Conservation (phyloP, 2,329 filamentous ascomycete species). For the Ophiostoma himal-ulmi region DNA sequence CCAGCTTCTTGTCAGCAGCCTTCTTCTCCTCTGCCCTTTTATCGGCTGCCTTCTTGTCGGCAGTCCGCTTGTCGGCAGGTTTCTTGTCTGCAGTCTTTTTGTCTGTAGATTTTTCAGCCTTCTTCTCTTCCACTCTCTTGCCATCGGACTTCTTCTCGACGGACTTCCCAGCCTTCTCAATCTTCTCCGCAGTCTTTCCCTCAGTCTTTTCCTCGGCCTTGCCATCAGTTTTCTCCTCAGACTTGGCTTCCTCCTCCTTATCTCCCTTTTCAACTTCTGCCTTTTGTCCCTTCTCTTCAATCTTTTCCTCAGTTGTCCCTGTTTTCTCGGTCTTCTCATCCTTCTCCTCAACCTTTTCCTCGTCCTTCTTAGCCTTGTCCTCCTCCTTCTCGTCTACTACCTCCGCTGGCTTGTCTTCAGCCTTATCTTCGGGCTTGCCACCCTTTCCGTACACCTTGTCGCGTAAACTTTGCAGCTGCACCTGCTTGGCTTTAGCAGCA, state of each 20-base stretch:
- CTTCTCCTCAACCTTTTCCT: neutral
- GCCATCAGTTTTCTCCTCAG: neutral
- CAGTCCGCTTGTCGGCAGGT: neutral
- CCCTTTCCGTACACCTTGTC: conserved; percentile 50
- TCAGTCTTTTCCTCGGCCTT: neutral
- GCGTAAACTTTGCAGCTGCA: conserved; percentile 48
- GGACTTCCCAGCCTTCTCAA: conserved; percentile 16
- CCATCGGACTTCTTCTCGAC: conserved; percentile 14
- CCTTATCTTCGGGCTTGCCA: neutral
- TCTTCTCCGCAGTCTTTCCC: neutral
- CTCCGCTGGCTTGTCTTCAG: conserved; percentile 1
- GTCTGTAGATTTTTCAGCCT: neutral
- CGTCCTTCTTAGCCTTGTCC: conserved; percentile 3
- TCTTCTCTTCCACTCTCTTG: conserved; percentile 1
- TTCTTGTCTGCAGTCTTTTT: conserved; percentile 4
- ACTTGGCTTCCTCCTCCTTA: neutral
- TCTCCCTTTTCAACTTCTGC: neutral
- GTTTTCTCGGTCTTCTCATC: neutral
- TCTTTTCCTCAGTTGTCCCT: conserved; percentile 7
- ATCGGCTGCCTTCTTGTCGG: neutral
- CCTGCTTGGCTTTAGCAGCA: conserved; percentile 57
- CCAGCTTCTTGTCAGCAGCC: neutral
- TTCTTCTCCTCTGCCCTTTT: conserved; percentile 10
- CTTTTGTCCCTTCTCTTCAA: neutral
- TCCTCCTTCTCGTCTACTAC: neutral